Base-by-base conservation (phyloP, 2,329 filamentous ascomycete genomes). In the Penicillium freii region DNA sequence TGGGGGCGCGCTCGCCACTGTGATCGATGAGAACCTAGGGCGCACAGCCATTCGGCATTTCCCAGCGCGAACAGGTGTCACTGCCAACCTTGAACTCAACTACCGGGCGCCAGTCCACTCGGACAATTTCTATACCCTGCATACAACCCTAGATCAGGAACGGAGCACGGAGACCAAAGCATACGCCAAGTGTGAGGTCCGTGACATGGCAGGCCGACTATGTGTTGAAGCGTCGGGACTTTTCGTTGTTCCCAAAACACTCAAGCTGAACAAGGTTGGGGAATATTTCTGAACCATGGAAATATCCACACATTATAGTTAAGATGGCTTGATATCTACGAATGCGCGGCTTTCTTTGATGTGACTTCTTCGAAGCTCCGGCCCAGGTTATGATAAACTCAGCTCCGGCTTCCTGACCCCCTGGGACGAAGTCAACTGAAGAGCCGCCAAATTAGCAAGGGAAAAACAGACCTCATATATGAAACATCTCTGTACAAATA, bases 1-100 rank as follows among this genome's bases (percentile, higher is more conserved):
- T 75, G 89, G 89, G 54, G 89, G 89, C 15, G 79, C 82, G 7
- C 79, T 89, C 48, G 87, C 86, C 8, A 91, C 86, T 0, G 72
- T 90, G 4, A 74, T 92, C 38, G 84, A 90, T 70, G 89, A 92
- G 76, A 83, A 81, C 51, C 78, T 90, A 60, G 85, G 85, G n/a
- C 79, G 87, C 43, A 86, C 84, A 59, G 84, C 84, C 11, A 75
- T 85, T 54, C 69, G 73, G 45, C 68, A 71, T 33, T 78, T 85
- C 60, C 77, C 78, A 1, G 74, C 72, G 9, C 73, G 77, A 44
- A 81, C 80, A 34, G 81, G 83, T 66, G 74, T 87, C 63, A 82
- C 85, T 67, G 78, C 86, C 42, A 81, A 79, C 51, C 72, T 87
- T 34, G 77, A 83, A 58, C 69, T 92, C 48, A 80, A 81, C 52